Conservation (phyloP, 192 early-diverging fungal genomes). For the Coemansia pectinata region DNA sequence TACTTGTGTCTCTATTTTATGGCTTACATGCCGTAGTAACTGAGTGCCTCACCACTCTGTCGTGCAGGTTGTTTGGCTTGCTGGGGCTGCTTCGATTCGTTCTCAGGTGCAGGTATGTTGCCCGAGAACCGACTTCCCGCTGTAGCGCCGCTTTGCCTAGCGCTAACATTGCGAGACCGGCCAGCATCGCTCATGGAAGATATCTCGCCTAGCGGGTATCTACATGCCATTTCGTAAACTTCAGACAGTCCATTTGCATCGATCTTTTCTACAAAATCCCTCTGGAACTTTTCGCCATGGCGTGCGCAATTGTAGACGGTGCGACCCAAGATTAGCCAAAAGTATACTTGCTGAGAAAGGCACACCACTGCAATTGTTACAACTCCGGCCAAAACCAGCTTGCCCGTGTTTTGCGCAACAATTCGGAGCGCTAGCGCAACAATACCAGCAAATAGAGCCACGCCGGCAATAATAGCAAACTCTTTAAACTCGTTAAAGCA, state of each 20-base stretch:
- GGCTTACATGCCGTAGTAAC: conserved; percentile 4
- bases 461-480: conserved; percentile 14
- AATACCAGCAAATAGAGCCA: conserved; percentile 22
- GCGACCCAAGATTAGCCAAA: conserved; percentile 33
- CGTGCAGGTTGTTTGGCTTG: background rate
- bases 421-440: conserved; percentile 21
- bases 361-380: conserved; percentile 27
- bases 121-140: conserved; percentile 16
- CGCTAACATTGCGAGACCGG: conserved; percentile 15
- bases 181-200: conserved; percentile 22
- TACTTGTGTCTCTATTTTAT: background rate
- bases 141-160: conserved; percentile 20
- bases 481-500: conserved; percentile 40
- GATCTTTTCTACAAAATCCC: conserved; percentile 23
- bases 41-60: background rate
- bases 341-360: conserved; percentile 43
- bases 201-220: conserved; percentile 39
- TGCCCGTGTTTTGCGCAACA: conserved; percentile 19
- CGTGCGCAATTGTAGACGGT: conserved; percentile 26
- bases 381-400: conserved; percentile 13
- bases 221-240: conserved; percentile 37
- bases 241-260: conserved; percentile 33
- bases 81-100: background rate
- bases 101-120: conserved; percentile 15
- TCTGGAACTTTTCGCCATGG: conserved; percentile 17